Base-by-base conservation (phyloP, 2,329 filamentous ascomycete genomes). In the Sarocladiaceae sp. region DNA sequence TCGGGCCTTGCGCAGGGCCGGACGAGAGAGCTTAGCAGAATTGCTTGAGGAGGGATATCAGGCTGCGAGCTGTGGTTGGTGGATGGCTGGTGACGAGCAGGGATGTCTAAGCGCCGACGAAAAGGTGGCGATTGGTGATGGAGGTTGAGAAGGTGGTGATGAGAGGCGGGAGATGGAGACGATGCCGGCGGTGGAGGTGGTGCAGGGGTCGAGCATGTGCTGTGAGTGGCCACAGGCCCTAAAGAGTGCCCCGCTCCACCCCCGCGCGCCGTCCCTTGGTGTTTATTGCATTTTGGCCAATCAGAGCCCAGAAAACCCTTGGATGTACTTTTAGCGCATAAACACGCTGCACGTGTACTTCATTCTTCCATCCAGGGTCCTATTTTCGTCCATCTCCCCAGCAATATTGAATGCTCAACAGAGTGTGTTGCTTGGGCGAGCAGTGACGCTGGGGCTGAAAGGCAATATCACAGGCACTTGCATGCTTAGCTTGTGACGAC, bases 61-160 rank as follows among this genome's bases (percentile, higher is more conserved):
- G 22, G 20, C 49, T 57, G 52, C 52, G 57, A 46, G 40, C 50
- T 60, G 60, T 75, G 71, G 71, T 77, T 77, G 75, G 74, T 61
- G 56, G 55, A 54, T 54, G 35, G 55, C 53, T 51, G 52, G 62
- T 67, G 64, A 63, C 58, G 57, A 56, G 62, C 59, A 56, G 64
- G 60, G 60, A 44, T 56, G 55, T 60, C 62, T 72, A 75, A 73
- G 66, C 70, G 70, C 70, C 65, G 63, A 60, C 47, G 47, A 57
- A 26, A 31, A 49, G 35, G 53, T 55, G 44, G 52, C 53, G 49
- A 49, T 52, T 36, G 46, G 37, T 64, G 62, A 63, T 64, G 62
- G 62, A 55, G 44, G 53, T 35, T 15, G 23, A 18, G 42, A 20
- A 13, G 25, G 18, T 31, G 37, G 36, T 50, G 15, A 31, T 53